Percentiles rank a stretch among this genome's conserved stretches.
phyloP scores from a whole-genome alignment of 768 basidiomycete genomes.

The Leccinum disarticulatum region DNA sequence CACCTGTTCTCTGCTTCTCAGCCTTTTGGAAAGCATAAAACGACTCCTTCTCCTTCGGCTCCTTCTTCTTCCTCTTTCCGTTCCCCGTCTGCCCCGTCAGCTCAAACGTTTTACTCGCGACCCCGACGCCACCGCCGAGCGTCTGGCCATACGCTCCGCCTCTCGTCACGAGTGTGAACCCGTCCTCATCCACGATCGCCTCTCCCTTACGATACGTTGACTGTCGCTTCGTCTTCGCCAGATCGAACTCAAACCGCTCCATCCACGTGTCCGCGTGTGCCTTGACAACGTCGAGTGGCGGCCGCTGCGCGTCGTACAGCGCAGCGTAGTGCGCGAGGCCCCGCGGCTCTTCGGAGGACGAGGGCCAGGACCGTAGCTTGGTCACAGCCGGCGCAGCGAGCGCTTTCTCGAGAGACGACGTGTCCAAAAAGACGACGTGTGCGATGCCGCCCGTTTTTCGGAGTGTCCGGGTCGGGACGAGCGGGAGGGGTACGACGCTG shows the following conservation, averaged over 20 bases:
- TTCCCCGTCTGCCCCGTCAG: slow-evolving; percentile 35
- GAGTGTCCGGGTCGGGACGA: slow-evolving; percentile 49
- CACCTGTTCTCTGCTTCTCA: slow-evolving; percentile 85
- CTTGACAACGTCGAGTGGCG: slow-evolving; percentile 69
- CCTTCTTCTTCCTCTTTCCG: slow-evolving; percentile 44
- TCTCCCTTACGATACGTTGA: slow-evolving; percentile 78
- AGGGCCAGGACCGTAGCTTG: slow-evolving; percentile 46
- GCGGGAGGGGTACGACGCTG: slow-evolving; percentile 61
- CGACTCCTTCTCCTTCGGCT: slow-evolving; percentile 64
- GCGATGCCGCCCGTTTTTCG: slow-evolving; percentile 66
- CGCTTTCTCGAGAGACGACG: slow-evolving; percentile 67
- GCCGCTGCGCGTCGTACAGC: slow-evolving; percentile 65
- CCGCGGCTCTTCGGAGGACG: slow-evolving; percentile 63
- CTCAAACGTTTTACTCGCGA: slow-evolving; percentile 61
- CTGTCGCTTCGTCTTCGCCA: slow-evolving; percentile 55
- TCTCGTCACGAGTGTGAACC: slow-evolving; percentile 91
- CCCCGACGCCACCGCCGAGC: slow-evolving; percentile 73
- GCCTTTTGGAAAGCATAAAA: slow-evolving; percentile 93
- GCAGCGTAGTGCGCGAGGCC: slow-evolving; percentile 74
- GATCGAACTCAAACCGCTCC: slow-evolving; percentile 66
- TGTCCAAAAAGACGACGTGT: slow-evolving; percentile 72
- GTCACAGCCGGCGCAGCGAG: slow-evolving; percentile 44
- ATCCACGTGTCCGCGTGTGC: slow-evolving; percentile 81
- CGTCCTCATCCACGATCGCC: slow-evolving; percentile 90
- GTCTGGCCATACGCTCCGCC: slow-evolving; percentile 90